phyloP scores from a whole-genome alignment of 2,329 filamentous ascomycete genomes.

The Lachnellula arida region DNA sequence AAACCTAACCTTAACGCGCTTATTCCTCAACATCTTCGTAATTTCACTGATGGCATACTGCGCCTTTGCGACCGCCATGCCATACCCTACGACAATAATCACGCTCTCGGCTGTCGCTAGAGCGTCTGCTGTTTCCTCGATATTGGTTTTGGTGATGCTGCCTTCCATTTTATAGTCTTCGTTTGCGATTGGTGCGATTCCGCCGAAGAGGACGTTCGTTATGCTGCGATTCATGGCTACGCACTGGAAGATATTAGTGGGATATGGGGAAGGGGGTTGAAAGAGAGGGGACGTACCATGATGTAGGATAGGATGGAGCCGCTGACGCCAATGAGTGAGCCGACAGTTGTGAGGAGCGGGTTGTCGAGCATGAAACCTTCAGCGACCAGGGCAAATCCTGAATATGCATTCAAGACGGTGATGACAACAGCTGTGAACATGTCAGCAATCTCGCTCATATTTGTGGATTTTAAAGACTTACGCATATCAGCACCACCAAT shows the following conservation, averaged over 20 bases:
- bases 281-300: constrained; percentile 37
- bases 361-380: constrained; percentile 93
- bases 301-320: constrained; percentile 87
- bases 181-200: constrained; percentile 60
- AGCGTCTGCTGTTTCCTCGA: constrained; percentile 76
- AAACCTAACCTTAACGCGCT: constrained; percentile 78
- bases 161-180: constrained; percentile 74
- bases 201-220: constrained; percentile 86
- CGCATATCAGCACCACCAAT: constrained; percentile 95
- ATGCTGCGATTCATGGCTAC: constrained; percentile 88
- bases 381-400: constrained; percentile 82
- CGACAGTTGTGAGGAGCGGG: constrained; percentile 76
- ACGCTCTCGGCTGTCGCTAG: constrained; percentile 75
- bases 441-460: constrained; percentile 15
- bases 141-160: constrained; percentile 68
- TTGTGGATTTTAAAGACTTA: constrained; percentile 24
- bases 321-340: constrained; percentile 81
- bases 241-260: constrained; percentile 48
- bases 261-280: background rate
- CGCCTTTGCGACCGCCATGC: constrained; percentile 91
- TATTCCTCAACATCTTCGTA: constrained; percentile 65
- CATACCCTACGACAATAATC: constrained; percentile 81
- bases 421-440: constrained; percentile 65
- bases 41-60: constrained; percentile 89
- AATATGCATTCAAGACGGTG: constrained; percentile 86